A percentile compares a stretch with the other conserved stretches of the same genome.
These are phyloP conservation scores for Tephrocybe sp. DNA, from an alignment of 768 basidiomycete species.

Conservation along the genomic window DNA sequence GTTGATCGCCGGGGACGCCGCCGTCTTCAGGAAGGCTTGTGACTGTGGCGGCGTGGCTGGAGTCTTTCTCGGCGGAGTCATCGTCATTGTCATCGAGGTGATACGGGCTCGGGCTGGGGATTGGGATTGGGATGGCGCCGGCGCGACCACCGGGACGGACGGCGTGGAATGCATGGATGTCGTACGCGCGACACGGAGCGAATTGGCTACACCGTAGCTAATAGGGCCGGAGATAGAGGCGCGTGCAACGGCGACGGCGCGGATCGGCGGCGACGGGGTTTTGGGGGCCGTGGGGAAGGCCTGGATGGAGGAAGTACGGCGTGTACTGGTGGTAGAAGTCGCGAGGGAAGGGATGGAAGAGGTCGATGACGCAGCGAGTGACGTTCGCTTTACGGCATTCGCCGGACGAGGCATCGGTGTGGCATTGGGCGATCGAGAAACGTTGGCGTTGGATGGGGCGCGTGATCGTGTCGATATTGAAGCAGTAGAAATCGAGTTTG, in stretches of 20 bases:
- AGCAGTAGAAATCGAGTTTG: no score
- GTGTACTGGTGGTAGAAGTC: not conserved
- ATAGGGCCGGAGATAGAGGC: slow-evolving; percentile 27
- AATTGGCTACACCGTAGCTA: slow-evolving; percentile 20
- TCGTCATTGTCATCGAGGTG: slow-evolving; percentile 26
- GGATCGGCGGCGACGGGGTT: slow-evolving; percentile 2
- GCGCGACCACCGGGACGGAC: slow-evolving; percentile 13
- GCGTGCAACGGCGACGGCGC: slow-evolving; percentile 14
- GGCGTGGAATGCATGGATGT: slow-evolving; percentile 12
- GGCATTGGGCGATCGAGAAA: slow-evolving; percentile 46
- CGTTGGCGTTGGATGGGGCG: slow-evolving; percentile 45
- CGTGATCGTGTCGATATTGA: slow-evolving; percentile 39
- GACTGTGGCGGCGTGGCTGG: slow-evolving; percentile 24
- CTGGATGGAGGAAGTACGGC: slow-evolving; percentile 28
- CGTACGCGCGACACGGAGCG: slow-evolving; percentile 22
- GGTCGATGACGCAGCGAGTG: slow-evolving; percentile 21
- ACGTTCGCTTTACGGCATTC: slow-evolving; percentile 29
- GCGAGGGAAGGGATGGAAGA: slow-evolving; percentile 40
- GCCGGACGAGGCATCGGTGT: slow-evolving; percentile 41
- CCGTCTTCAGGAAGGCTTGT: slow-evolving; percentile 18
- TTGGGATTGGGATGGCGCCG: slow-evolving; percentile 16
- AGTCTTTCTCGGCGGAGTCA: slow-evolving; percentile 34
- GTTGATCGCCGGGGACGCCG: slow-evolving; percentile 32
- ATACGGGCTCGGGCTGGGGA: slow-evolving; percentile 32
- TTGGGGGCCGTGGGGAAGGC: slow-evolving; percentile 33